Base-by-base conservation (phyloP, 345 rosid species). In the Turritis glabra region DNA sequence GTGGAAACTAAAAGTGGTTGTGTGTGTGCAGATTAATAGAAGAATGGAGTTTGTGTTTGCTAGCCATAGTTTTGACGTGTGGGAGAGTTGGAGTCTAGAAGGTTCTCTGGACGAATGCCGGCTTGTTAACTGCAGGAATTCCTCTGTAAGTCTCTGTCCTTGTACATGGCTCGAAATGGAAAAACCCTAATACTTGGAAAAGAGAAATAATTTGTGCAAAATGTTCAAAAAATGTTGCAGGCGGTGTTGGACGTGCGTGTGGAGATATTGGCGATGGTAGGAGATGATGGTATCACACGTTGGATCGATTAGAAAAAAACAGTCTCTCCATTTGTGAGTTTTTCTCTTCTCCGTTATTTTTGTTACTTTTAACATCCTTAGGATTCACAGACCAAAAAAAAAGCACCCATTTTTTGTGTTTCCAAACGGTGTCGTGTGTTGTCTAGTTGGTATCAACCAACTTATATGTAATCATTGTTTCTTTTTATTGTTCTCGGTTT, bases 41-140 rank as follows among this genome's bases (percentile, higher is more conserved):
- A 89, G 87, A 73, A 89, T 82, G 92, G 98, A 96, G 82, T 96
- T 90, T 73, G 98, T 96, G 58, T 96, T 96, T 80, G 97, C 97
- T 12, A 92, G 99, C 82, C 95, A 96, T 68, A 90, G 97, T 83
- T 96, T 92, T 81, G 99, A 96, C 80, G 95, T 92, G 44, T 96
- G 99, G 98, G 99, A 96, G 85, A 89, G 93, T 87, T 96, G 99
- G 99, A 87, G 69, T 56, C 25, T 92, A 77, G 97, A 92, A 83
- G 99, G 98, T 80, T 78, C 95, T 64, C 68, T 92, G 64, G 98
- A 89, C 56, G 91, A 90, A 50, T 96, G 98, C 67, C 84, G 89
- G 82, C 90, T 96, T 66, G 90, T 90, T 15, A 96, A 92, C 82
- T 85, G 98, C 77, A 82, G 98, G 77, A 95, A 90, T 76, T 80